Evolutionary conservation across 441 rosid species (phyloP).

Genomic region (Euphorbia celastroides): DNA sequence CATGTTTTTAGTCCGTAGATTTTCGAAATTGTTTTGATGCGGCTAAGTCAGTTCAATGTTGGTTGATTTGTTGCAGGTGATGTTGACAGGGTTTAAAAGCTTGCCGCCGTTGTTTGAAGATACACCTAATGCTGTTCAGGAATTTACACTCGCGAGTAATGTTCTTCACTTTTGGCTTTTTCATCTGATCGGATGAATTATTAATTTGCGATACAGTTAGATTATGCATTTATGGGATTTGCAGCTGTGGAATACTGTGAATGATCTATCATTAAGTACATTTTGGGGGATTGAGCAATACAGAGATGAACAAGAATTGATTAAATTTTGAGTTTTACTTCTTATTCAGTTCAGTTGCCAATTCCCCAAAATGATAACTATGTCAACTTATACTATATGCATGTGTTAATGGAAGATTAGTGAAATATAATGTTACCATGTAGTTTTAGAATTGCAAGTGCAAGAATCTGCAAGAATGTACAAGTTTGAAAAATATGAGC

Average conservation of each 20-base stretch:
- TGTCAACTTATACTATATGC: background rate
- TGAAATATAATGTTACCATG: background rate
- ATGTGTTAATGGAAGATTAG: background rate
- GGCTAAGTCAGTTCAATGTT: background rate
- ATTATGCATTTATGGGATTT: background rate
- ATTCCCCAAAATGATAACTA: background rate
- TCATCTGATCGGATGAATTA: background rate
- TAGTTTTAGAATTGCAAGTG: too few relatives aligned
- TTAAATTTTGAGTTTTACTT: background rate
- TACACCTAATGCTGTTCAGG: slow-evolving; percentile 58
- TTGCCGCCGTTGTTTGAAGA: slow-evolving; percentile 83
- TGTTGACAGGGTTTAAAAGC: slow-evolving; percentile 73
- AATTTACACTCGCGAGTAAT: slow-evolving; percentile 76
- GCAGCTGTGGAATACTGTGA: background rate
- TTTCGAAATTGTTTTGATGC: background rate
- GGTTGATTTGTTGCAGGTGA: slow-evolving; percentile 37
- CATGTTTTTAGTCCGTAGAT: background rate
- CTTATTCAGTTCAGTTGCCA: background rate
- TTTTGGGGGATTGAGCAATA: background rate
- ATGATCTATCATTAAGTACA: background rate
- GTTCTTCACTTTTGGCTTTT: slow-evolving; percentile 5
- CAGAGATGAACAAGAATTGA: background rate
- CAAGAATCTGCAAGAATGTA: background rate
- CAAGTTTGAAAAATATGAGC: background rate
- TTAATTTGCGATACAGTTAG: background rate